A percentile compares a stretch with the other conserved stretches of the same genome.
Conservation (phyloP, 306 rosid species). For the Begonia masoniana region DNA sequence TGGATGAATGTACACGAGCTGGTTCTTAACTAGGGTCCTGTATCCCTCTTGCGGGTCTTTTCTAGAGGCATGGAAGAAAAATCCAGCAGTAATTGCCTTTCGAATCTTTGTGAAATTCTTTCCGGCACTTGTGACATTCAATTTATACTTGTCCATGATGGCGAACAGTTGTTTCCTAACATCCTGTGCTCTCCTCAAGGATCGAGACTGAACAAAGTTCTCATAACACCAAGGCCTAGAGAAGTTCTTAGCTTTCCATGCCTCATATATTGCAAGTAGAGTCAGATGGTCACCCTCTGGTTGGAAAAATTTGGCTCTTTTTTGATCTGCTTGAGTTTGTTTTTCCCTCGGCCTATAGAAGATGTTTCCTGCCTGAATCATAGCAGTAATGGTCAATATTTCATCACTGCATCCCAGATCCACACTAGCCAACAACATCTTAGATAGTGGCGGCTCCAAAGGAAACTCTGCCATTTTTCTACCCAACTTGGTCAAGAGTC, state of each 20-base stretch:
- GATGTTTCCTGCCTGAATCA: constrained; percentile 79
- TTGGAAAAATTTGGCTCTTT: constrained; percentile 80
- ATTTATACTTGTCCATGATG: constrained; percentile 59
- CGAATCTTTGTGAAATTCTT: constrained; percentile 1
- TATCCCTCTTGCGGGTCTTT: constrained; percentile 80
- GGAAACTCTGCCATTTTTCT: constrained; percentile 90
- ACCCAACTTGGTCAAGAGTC: constrained; percentile 69
- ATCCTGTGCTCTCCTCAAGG: constrained; percentile 56
- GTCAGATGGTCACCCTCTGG: constrained; percentile 92
- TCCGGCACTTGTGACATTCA: too few species aligned
- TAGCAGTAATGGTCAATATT: constrained; percentile 73
- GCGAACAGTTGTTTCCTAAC: constrained; percentile 74
- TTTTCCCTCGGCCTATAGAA: constrained; percentile 81
- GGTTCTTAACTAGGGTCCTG: constrained; percentile 68
- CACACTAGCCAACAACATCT: constrained; percentile 83
- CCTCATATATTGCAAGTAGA: constrained; percentile 72
- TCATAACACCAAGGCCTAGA: constrained; percentile 83
- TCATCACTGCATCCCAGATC: constrained; percentile 94
- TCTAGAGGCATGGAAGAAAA: constrained; percentile 61
- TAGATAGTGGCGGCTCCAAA: constrained; percentile 74
- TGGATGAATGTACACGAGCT: constrained; percentile 62
- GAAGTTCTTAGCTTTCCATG: constrained; percentile 71
- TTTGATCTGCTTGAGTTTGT: constrained; percentile 87
- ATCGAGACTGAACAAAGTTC: constrained; percentile 56
- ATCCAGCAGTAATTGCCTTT: constrained; percentile 74